Evolutionary conservation across 106 monocot genomes (phyloP), one percentile per base, ranked within the genome.

Genomic region (Iris macrosiphon): DNA sequence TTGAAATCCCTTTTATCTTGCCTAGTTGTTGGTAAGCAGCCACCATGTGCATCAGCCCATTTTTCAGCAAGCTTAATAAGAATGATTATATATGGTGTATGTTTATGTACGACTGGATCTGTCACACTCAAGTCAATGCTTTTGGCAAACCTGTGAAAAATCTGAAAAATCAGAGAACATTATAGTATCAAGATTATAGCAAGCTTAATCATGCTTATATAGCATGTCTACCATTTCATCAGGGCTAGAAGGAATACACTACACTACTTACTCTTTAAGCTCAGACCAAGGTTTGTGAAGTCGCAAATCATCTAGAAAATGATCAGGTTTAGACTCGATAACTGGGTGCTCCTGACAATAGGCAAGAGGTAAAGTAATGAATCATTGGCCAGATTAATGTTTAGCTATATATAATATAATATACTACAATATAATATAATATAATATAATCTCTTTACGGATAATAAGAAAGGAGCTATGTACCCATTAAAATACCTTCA

Each of bases 1-100:
- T 98, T 98, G 55, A 98, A 98, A 20, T 98, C 85, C 40, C 63
- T 87, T 77, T 98, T 98, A 60, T 98, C 96, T 79, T 98, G 85
- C 66, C 96, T 79, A 45, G 75, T 91, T 21, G 75, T 66, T 66
- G 96, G 96, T 34, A 98, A 74, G 65, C 59, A 51, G 50, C 96
- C 96, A 60, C 55, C 78, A 69, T 91, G 96, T 44, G 48, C 39
- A 32, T 72, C 55, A 26, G 77, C 75, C 96, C 96, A 98, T 77
- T 91, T 80, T 72, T 87, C 91, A 1, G 83, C 86, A 48, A 91
- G 59, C 50, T 70, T 87, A 39, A 91, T 72, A 66, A 98, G 96
- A 66, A 98, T 87, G 37, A 87, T 64, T 49, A 91, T 77, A 35
- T 98, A 98, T 27, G 96, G 96, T 31, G 70, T 91, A 61, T 91